A percentile compares a stretch with the other conserved stretches of the same genome.
Conservation (phyloP, 2,329 filamentous ascomycete genomes). For the Cercospora sp. region DNA sequence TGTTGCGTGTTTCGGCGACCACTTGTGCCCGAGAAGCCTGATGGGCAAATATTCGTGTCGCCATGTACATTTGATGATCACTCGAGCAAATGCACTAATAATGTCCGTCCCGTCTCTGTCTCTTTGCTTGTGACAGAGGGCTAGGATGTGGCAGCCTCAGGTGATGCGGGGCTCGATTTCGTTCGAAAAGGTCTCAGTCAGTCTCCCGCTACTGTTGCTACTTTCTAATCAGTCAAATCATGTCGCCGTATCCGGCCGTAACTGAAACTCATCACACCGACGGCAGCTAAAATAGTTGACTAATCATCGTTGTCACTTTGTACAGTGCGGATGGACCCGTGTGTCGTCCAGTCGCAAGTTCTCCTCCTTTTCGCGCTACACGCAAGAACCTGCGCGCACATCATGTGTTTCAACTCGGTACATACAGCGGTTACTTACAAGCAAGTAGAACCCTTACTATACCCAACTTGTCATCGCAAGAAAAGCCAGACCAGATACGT, state of each 20-base stretch:
- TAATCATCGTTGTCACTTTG: not conserved
- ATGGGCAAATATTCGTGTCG: not conserved
- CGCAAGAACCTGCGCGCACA: not conserved
- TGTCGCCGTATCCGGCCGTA: not conserved
- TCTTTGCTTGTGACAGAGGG: not conserved
- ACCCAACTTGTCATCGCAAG: not conserved
- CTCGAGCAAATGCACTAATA: not conserved
- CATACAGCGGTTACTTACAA: no score
- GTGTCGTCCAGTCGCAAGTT: not conserved
- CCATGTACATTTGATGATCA: no score
- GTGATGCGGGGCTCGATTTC: not conserved
- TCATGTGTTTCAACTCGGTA: not conserved
- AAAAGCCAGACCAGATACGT: not conserved
- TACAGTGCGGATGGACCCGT: no score
- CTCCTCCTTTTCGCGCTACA: not conserved
- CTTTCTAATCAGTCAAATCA: not conserved
- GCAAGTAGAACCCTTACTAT: not conserved
- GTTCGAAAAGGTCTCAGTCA: not conserved
- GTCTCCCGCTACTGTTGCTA: not conserved
- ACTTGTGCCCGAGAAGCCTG: not conserved
- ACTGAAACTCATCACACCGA: not conserved
- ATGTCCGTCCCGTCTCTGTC: not conserved
- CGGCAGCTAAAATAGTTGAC: not conserved
- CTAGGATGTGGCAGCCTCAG: not conserved
- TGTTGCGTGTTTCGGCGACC: not conserved